These are phyloP conservation scores for Daldinia vernicosa DNA, from an alignment of 495 filamentous ascomycete genomes.

Conservation along the genomic window DNA sequence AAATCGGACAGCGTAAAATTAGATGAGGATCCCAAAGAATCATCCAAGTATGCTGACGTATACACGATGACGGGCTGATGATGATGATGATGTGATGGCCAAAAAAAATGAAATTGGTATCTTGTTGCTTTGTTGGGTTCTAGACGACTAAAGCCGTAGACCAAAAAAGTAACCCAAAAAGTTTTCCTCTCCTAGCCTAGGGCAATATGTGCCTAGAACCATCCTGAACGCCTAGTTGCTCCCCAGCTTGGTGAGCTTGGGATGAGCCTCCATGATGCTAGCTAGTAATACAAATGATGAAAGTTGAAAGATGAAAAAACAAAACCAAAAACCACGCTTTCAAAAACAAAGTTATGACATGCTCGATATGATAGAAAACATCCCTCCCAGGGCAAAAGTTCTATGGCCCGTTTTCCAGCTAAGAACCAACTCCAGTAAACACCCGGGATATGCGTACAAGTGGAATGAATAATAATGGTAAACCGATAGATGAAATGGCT, in stretches of 20 bases:
- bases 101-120: not conserved
- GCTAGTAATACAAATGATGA: conserved; percentile 23
- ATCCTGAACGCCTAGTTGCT: conserved; percentile 22
- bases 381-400: conserved; percentile 30
- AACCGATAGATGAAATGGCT: conserved; percentile 19
- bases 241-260: conserved; percentile 3
- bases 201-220: conserved; percentile 1
- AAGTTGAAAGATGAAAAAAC: conserved; percentile 8
- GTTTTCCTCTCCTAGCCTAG: conserved; percentile 14
- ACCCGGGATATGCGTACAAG: conserved; percentile 34
- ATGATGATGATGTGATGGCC: not conserved
- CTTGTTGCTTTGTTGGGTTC: conserved; percentile 22
- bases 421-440: conserved; percentile 22
- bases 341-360: conserved; percentile 14
- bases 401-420: conserved; percentile 32
- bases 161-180: conserved; percentile 6
- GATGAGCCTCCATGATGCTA: conserved; percentile 26
- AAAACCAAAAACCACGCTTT: conserved; percentile 18
- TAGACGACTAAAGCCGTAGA: conserved; percentile 15
- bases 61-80: conserved; percentile 14
- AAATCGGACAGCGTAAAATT: not conserved
- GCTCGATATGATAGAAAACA: conserved; percentile 12
- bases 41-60: conserved; percentile 1
- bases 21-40: not conserved
- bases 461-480: conserved; percentile 16